Evolutionary conservation across 2,329 filamentous ascomycete species (phyloP), one percentile per base, ranked within the genome.

Genomic region (Calonectria multiphialidica): DNA sequence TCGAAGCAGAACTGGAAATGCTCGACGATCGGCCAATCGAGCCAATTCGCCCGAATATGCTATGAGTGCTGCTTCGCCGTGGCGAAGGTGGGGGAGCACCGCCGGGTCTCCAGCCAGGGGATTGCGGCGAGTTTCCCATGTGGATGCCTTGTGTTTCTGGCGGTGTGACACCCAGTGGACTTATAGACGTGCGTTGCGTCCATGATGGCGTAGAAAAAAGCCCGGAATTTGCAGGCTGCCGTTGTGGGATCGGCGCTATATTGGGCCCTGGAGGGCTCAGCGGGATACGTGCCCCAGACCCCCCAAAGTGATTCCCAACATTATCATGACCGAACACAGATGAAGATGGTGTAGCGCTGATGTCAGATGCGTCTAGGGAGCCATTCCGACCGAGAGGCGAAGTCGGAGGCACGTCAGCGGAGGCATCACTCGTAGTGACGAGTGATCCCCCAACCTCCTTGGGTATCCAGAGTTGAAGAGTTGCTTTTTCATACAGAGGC

Each of bases 391-490:
- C 72, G 10, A 67, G 21, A 6, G 71, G 53, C 12, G 70, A 33
- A 18, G 44, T 72, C 16, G 66, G 70, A 3, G 45, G 61, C 9
- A 61, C 35, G 13, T 72, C 75, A 8, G 70, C 68, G 3, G 75
- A 64, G 2, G 76, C 79, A 50, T 80, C 79, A 3, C 78, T 80
- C 9, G 75, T 79, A 0, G 73, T 82, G 21, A 83, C 77, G 0
- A 83, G 75, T 0, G 78, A 76, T 0, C 79, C 81, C 3, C 75
- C 76, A 0, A 79, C 69, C 40, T 74, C 69, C 44, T 81, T 81
- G 3, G 81, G 79, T 47, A 83, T 73, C 81, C 81, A 83, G 37
- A 83, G 77, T 21, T 83, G 81, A 12, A 83, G 66, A 10, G 77
- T 79, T 18, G 82, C 82, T 6, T 72, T 70, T 65, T 83, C 81